phyloP scores from a whole-genome alignment of 352 stramenopile genomes.

The Globisporangium uncinulatum region DNA sequence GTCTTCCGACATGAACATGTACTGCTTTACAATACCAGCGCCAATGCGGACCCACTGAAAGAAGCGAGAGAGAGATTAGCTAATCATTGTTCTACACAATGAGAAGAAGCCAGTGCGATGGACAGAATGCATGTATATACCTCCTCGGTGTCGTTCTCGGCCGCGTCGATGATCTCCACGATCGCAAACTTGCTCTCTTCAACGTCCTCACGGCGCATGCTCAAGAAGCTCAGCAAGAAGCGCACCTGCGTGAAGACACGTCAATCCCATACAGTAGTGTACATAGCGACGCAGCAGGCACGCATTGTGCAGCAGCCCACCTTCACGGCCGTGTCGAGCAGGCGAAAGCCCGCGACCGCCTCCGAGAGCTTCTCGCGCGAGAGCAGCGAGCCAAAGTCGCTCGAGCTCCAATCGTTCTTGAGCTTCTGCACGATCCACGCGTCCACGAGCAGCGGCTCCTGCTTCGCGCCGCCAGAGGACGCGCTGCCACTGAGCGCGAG shows the following conservation, averaged over 20 bases:
- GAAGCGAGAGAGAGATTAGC: neutral
- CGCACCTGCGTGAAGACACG: slow-evolving; percentile 27
- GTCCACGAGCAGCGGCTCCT: slow-evolving; percentile 29
- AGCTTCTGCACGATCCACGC: slow-evolving; percentile 76
- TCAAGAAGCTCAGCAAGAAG: slow-evolving; percentile 62
- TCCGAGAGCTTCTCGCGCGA: slow-evolving; percentile 55
- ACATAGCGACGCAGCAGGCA: too few relatives aligned
- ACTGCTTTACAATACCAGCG: slow-evolving; percentile 62
- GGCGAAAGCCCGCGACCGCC: slow-evolving; percentile 46
- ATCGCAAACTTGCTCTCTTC: slow-evolving; percentile 43
- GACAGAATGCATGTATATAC: too few relatives aligned
- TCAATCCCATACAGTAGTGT: too few relatives aligned
- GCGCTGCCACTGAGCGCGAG: neutral
- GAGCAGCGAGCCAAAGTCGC: slow-evolving; percentile 55
- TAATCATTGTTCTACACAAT: neutral
- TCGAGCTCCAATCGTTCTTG: slow-evolving; percentile 67
- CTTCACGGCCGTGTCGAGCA: slow-evolving; percentile 65
- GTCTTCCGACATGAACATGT: slow-evolving; percentile 42
- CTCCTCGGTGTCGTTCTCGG: slow-evolving; percentile 60
- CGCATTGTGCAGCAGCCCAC: slow-evolving; percentile 17
- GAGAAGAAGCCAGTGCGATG: too few relatives aligned
- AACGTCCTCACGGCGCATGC: slow-evolving; percentile 45
- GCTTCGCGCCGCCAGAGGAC: slow-evolving; percentile 1
- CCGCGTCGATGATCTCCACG: slow-evolving; percentile 42
- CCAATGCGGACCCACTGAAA: slow-evolving; percentile 57